Evolutionary conservation across 768 basidiomycete species (phyloP), one percentile per base, ranked within the genome.

Genomic region (Tricholoma terreum): DNA sequence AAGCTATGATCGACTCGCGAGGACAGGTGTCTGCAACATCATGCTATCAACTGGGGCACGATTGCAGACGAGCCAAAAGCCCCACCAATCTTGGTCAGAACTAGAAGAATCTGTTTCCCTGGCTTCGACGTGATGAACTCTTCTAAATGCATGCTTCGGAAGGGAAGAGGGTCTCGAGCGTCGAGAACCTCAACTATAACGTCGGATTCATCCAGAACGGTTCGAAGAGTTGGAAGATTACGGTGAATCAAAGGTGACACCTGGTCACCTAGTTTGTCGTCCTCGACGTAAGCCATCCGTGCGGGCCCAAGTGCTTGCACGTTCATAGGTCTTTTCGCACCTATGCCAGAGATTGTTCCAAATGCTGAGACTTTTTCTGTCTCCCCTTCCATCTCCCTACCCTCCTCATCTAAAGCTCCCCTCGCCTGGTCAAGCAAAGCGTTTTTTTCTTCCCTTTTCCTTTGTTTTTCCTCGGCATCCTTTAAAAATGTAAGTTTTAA

Each of bases 1-100:
- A 96, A 12, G 84, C 72, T 14, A 78, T 71, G 10, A 92, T 77
- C 19, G 87, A 75, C 71, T 96, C 94, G 36, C 85, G 80, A 15
- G 94, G 92, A 57, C 88, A 87, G 17, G 83, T 77, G 69, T 96
- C 94, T 95, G 60, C 38, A 61, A 7, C 40, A 36, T 30, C 40
- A 53, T 12, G 33, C 17, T 12, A 46, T 56, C 24, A 40, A 50
- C 27, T 4, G 27, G 22, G 30, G 9, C 15, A 42, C 21, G 50
- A 54, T 45, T 34, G 21, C 11, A 54, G 19, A 51, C 33, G 56
- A 19, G 54, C 50, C 35, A 33, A 42, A 49, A 19, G n/a, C 77
- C 87, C 56, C 63, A 92, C 94, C 94, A 61, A 88, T 87, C 77
- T 97, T 97, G 71, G 89, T 95, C 54, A 97, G 70, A 15, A 95